phyloP scores from a whole-genome alignment of 805 yeast genomes.

The Yamadazyma paraphyllophila region DNA sequence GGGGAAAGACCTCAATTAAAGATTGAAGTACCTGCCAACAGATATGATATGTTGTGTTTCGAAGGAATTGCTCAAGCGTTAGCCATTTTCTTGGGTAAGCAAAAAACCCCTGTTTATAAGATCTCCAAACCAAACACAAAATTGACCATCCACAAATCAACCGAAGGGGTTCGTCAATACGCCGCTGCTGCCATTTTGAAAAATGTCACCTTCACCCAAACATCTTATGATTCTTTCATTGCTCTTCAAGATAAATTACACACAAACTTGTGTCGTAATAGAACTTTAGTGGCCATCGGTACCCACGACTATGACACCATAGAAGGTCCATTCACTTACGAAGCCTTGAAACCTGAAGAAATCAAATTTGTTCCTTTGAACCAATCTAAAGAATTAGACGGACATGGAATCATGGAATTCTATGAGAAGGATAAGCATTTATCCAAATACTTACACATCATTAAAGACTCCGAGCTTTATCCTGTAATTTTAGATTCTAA shows the following conservation, averaged over 20 bases:
- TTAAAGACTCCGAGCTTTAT: conserved; percentile 81
- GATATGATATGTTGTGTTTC: conserved; percentile 96
- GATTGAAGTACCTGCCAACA: conserved; percentile 96
- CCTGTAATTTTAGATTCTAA: conserved; percentile 85
- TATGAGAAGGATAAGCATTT: conserved; percentile 88
- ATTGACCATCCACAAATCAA: conserved; percentile 73
- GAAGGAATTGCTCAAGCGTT: conserved; percentile 97
- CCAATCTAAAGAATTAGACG: conserved; percentile 68
- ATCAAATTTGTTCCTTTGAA: conserved; percentile 73
- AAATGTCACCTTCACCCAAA: conserved; percentile 74
- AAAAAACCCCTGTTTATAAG: conserved; percentile 62
- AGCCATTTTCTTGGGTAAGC: conserved; percentile 80
- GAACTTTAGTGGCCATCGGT: conserved; percentile 97
- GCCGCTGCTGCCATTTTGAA: conserved; percentile 95
- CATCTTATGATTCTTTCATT: conserved; percentile 91
- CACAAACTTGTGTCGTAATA: conserved; percentile 91
- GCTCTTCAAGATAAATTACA: conserved; percentile 95
- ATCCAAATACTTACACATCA: conserved; percentile 84
- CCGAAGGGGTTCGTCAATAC: conserved; percentile 77
- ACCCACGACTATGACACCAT: conserved; percentile 90
- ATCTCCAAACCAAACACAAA: conserved; percentile 59
- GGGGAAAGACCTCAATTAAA: conserved; percentile 95
- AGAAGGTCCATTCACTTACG: conserved; percentile 81
- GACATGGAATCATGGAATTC: conserved; percentile 78
- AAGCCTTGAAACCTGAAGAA: conserved; percentile 76